Evolutionary conservation across 176 grass and related monocot genomes (phyloP).

Genomic region (Oryza punctata): DNA sequence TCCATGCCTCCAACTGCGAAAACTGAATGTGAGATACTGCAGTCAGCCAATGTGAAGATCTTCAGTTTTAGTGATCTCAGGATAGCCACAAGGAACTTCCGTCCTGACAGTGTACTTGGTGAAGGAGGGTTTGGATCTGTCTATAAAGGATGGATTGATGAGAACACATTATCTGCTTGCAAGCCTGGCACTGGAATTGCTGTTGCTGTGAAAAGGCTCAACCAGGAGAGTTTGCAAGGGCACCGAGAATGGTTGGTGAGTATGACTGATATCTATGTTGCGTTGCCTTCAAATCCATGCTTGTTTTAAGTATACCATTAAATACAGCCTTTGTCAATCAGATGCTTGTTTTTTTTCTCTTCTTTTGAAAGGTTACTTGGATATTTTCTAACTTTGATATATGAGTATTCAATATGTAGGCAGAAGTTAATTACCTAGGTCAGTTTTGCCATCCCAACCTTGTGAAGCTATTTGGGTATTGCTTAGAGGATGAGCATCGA

Average conservation of each 20-base stretch:
- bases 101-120: conserved; percentile 77
- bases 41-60: conserved; percentile 65
- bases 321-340: neutral
- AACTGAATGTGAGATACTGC: conserved; percentile 71
- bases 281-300: conserved; percentile 1
- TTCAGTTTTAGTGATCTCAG: conserved; percentile 67
- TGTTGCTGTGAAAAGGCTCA: conserved; percentile 87
- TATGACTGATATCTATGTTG: conserved; percentile 25
- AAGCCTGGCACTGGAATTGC: conserved; percentile 73
- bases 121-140: conserved; percentile 88
- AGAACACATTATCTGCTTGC: conserved; percentile 57
- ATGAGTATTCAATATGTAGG: conserved; percentile 43
- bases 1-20: conserved; percentile 53
- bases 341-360: neutral
- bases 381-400: conserved; percentile 26
- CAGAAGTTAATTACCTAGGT: conserved; percentile 90
- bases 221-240: conserved; percentile 77
- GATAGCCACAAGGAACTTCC: conserved; percentile 85
- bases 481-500: conserved; percentile 79
- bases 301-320: conserved; percentile 26
- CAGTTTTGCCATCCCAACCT: conserved; percentile 87
- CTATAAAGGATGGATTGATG: conserved; percentile 92
- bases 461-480: conserved; percentile 84
- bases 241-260: conserved; percentile 93
- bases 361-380: neutral